Evolutionary conservation across 176 grass and related monocot genomes (phyloP).

Genomic region (Cymbopogon citratus): DNA sequence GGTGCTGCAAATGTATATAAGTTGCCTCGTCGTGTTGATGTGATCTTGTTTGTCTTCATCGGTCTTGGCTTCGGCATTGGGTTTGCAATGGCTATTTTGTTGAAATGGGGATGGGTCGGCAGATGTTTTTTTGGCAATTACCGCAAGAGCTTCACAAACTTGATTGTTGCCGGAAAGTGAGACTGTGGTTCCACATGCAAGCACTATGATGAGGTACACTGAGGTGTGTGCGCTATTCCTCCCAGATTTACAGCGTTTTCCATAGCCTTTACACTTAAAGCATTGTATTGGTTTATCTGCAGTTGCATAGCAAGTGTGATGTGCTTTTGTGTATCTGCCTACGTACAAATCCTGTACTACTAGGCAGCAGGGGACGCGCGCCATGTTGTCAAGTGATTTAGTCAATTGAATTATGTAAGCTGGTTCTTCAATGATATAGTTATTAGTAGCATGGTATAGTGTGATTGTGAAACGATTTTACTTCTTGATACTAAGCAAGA

Average conservation of each 20-base stretch:
- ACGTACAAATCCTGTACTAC: not conserved
- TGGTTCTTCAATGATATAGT: not conserved
- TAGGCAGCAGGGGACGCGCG: not conserved
- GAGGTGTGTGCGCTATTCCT: not conserved
- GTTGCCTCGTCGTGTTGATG: not conserved
- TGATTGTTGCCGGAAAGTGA: not conserved
- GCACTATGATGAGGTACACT: not conserved
- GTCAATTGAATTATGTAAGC: not conserved
- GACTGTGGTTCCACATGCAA: not conserved
- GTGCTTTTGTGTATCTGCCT: not conserved
- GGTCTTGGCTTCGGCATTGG: not conserved
- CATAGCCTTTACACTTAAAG: not conserved
- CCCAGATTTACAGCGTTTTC: not conserved
- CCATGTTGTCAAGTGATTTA: too few species aligned
- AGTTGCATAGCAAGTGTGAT: not conserved
- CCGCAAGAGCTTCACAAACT: not conserved
- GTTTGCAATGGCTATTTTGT: not conserved
- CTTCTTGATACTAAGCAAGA: too few species aligned
- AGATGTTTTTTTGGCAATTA: not conserved
- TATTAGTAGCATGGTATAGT: too few species aligned
- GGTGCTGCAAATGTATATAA: not conserved
- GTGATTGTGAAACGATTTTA: too few species aligned
- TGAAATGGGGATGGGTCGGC: not conserved
- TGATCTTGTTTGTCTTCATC: not conserved
- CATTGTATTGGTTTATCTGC: not conserved